A percentile compares a stretch with the other conserved stretches of the same genome.
Conservation (phyloP, 2,329 filamentous ascomycete genomes). For the Apiospora arundinis region DNA sequence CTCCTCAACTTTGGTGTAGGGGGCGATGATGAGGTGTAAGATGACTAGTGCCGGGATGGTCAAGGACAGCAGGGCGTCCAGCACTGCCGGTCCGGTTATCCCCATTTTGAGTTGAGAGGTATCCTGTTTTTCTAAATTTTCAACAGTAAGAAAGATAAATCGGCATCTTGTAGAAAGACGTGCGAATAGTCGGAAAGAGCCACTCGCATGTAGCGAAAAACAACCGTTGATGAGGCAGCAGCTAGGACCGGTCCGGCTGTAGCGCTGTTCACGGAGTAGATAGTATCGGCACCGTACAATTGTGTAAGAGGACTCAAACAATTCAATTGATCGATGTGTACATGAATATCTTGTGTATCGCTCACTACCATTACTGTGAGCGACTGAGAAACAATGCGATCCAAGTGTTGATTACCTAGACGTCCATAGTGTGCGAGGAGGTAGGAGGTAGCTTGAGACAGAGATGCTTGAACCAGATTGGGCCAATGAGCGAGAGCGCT, state of each 20-base stretch:
- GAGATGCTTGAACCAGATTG: not conserved
- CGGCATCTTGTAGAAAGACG: not conserved
- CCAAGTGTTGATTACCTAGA: not conserved
- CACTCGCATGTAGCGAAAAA: not conserved
- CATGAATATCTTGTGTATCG: not conserved
- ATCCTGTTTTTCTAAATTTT: not conserved
- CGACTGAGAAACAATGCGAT: not conserved
- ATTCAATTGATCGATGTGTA: not conserved
- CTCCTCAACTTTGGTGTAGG: constrained; percentile 97
- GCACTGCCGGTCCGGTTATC: not conserved
- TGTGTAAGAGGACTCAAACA: not conserved
- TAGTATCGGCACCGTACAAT: not conserved
- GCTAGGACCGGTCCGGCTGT: not conserved
- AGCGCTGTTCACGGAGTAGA: not conserved
- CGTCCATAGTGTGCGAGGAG: too few species aligned
- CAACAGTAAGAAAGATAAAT: not conserved
- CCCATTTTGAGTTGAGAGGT: constrained; percentile 19
- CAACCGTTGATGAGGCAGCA: not conserved
- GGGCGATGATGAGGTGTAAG: constrained; percentile 74
- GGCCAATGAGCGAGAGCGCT: not conserved
- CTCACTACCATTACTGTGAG: not conserved
- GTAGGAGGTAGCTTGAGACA: not conserved
- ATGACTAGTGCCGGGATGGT: constrained; percentile 69
- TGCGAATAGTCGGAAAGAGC: not conserved
- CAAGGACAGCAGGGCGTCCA: constrained; percentile 57